These are phyloP conservation scores for Paramecium caudatum DNA, from an alignment of 73 alveolate genomes.

Conservation along the genomic window DNA sequence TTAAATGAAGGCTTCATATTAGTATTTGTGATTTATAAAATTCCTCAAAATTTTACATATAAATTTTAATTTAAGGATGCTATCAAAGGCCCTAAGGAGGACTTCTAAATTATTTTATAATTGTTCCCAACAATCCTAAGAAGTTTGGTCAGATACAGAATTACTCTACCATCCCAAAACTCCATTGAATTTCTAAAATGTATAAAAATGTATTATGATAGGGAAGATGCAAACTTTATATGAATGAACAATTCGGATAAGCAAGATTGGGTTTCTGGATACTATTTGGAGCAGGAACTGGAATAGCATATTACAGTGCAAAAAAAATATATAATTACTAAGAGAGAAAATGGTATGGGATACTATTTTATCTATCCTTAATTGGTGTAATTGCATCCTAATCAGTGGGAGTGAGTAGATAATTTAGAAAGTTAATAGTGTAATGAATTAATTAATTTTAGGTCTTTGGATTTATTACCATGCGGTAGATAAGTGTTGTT, in stretches of 20 bases:
- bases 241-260: not conserved
- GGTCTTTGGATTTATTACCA: not conserved
- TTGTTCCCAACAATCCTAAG: not conserved
- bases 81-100: not conserved
- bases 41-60: not conserved
- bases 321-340: not conserved
- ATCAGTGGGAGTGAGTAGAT: not conserved
- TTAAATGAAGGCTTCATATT: conserved; percentile 26
- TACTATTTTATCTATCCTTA: not conserved
- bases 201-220: not conserved
- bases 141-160: conserved; percentile 9
- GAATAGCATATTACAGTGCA: not conserved
- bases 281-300: not conserved
- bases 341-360: not conserved
- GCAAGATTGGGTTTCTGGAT: not conserved
- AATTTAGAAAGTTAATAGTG: not conserved
- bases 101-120: not conserved
- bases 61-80: conserved; percentile 42
- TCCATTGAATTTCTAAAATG: conserved; percentile 20
- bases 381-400: not conserved
- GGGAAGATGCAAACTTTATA: not conserved
- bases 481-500: conserved; percentile 16
- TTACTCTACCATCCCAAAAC: not conserved
- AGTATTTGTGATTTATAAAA: not conserved
- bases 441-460: not conserved